phyloP scores from a whole-genome alignment of 2,329 filamentous ascomycete species.

The Cyanodermella asteris region DNA sequence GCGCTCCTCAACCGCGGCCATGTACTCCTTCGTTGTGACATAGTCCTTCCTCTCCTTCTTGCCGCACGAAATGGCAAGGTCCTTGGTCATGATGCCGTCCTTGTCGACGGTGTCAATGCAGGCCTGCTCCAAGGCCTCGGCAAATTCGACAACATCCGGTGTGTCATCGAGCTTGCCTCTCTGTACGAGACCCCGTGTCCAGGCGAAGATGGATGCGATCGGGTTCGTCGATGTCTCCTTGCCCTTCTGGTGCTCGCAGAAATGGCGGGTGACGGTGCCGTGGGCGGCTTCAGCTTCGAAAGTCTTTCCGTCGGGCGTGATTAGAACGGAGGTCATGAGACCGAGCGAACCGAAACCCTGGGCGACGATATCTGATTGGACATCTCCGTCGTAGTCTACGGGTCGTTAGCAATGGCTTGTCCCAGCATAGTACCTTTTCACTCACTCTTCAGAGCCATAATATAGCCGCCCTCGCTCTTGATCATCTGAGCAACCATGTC shows the following conservation, averaged over 20 bases:
- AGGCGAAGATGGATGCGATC: constrained; percentile 96
- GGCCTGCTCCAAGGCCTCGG: constrained; percentile 75
- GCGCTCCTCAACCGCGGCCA: constrained; percentile 76
- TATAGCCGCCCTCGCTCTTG: constrained; percentile 89
- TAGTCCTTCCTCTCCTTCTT: constrained; percentile 67
- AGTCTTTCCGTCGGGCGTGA: constrained; percentile 89
- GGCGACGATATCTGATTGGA: constrained; percentile 94
- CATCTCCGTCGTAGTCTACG: constrained; percentile 91
- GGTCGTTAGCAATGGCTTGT: constrained; percentile 8
- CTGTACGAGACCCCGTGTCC: constrained; percentile 86
- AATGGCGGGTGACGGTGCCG: constrained; percentile 95
- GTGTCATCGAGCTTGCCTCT: constrained; percentile 81
- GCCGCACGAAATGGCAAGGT: constrained; percentile 83
- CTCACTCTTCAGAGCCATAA: constrained; percentile 96
- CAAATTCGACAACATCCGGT: constrained; percentile 79
- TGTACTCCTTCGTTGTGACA: constrained; percentile 80
- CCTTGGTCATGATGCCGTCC: constrained; percentile 98
- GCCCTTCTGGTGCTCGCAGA: constrained; percentile 97
- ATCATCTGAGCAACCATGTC: constrained; percentile 99
- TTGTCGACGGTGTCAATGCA: constrained; percentile 86
- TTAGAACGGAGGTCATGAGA: constrained; percentile 93
- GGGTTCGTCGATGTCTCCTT: constrained; percentile 95
- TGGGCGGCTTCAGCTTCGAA: constrained; percentile 96
- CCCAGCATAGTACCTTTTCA: constrained; percentile 8
- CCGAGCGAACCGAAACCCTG: constrained; percentile 96